Base-by-base conservation (phyloP, 2,329 filamentous ascomycete species). In the Trichoderma atroviride region DNA sequence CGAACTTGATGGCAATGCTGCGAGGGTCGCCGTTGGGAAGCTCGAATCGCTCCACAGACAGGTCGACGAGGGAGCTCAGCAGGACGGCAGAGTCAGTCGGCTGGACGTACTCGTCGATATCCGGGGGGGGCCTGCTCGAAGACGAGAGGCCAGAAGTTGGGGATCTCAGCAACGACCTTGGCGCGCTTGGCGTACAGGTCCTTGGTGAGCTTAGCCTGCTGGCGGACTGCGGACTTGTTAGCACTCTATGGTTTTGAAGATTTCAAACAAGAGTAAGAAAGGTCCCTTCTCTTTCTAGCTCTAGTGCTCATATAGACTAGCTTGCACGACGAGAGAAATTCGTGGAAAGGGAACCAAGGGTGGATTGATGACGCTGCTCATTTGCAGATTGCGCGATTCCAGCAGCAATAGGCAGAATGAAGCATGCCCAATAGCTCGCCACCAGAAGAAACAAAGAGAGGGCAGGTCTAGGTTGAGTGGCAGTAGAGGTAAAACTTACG, bases 111-210 rank as follows among this genome's bases (percentile, higher is more conserved):
- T 93, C 90, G 82, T 97, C 94, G 74, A 99, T 87, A 72, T 97
- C 93, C 58, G 87, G 86, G 2, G 2, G 94, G 94, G 3, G 92
- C 90, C 82, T 94, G 91, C 83, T 97, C 92, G 79, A 98, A 87
- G 69, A 97, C 94, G 70, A 96, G 88, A n/a, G 92, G 86, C 96
- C 96, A 98, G 88, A 98, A 99, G 83, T 92, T 89, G 74, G 89
- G 88, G 77, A 97, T 94, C 77, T 90, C 85, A 72, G 87, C 81
- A 73, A 96, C 84, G 72, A 93, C 81, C 74, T 88, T 86, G 73
- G 88, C 85, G 78, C 95, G 93, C 82, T 92, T 92, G 75, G 87
- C 85, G 84, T 93, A 97, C 71, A 97, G 87, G 56, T 91, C 86
- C 71, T 85, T 83, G 76, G 88, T 87, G 74, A 94, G 85, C 73